Conservation (phyloP, 345 rosid species). For the Eucalyptus marginata region DNA sequence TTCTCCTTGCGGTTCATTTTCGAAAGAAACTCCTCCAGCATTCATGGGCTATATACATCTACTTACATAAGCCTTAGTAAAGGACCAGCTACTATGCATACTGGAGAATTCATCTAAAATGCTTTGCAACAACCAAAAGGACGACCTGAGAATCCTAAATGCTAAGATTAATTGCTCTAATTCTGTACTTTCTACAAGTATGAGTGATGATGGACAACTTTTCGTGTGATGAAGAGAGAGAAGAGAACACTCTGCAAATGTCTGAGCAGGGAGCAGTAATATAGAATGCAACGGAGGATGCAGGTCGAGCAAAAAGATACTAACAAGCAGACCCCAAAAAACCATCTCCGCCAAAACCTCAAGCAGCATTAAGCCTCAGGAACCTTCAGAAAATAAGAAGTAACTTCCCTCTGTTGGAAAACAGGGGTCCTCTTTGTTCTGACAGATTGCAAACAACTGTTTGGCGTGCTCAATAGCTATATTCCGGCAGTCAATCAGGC, state of each 20-base stretch:
- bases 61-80: neutral
- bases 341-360: neutral
- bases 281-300: neutral
- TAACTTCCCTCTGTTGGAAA: neutral
- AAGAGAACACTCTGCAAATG: neutral
- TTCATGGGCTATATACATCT: neutral
- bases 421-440: constrained; percentile 3
- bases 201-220: neutral
- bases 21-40: neutral
- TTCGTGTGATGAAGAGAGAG: neutral
- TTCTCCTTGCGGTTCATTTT: neutral
- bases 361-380: neutral
- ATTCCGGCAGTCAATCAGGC: constrained; percentile 5
- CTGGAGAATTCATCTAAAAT: neutral
- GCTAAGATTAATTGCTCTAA: neutral
- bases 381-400: neutral
- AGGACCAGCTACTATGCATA: neutral
- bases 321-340: neutral
- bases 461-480: neutral
- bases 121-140: neutral
- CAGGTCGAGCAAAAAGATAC: neutral
- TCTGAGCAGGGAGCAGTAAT: neutral
- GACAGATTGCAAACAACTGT: constrained; percentile 13
- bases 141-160: neutral
- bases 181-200: neutral